Conservation (phyloP, 164 flowering plant genomes). For the Warburgia ugandensis region DNA sequence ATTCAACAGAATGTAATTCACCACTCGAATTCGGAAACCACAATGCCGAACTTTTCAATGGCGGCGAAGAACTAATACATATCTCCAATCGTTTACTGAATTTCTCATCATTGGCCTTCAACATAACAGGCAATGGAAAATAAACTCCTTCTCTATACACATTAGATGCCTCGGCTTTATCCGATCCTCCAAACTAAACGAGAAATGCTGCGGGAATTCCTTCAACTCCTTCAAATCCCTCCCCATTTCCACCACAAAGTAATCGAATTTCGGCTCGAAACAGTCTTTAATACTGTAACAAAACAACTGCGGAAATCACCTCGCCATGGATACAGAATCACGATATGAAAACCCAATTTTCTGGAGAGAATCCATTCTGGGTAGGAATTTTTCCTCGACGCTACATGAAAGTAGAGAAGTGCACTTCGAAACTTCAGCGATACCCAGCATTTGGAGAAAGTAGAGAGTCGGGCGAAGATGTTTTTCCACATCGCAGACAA, state of each 20-base stretch:
- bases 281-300: conserved; percentile 65
- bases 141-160: conserved; percentile 67
- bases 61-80: conserved; percentile 57
- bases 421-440: conserved; percentile 42
- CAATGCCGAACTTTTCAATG: conserved; percentile 64
- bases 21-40: conserved; percentile 12
- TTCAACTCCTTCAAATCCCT: conserved; percentile 76
- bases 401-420: conserved; percentile 61
- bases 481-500: conserved; percentile 46
- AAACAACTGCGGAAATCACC: conserved; percentile 73
- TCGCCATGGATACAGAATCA: conserved; percentile 53
- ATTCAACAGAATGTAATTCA: not conserved
- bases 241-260: conserved; percentile 80
- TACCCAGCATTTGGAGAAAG: conserved; percentile 80
- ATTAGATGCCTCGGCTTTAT: conserved; percentile 69
- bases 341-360: conserved; percentile 50
- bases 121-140: conserved; percentile 59
- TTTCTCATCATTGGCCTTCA: conserved; percentile 39
- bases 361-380: conserved; percentile 63
- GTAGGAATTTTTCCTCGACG: conserved; percentile 73
- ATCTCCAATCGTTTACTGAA: conserved; percentile 58
- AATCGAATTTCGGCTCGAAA: conserved; percentile 70
- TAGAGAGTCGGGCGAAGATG: conserved; percentile 82
- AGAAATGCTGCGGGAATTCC: conserved; percentile 90
- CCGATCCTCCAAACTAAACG: conserved; percentile 81